phyloP scores from a whole-genome alignment of 805 yeast genomes.

The Lachancea waltii region DNA sequence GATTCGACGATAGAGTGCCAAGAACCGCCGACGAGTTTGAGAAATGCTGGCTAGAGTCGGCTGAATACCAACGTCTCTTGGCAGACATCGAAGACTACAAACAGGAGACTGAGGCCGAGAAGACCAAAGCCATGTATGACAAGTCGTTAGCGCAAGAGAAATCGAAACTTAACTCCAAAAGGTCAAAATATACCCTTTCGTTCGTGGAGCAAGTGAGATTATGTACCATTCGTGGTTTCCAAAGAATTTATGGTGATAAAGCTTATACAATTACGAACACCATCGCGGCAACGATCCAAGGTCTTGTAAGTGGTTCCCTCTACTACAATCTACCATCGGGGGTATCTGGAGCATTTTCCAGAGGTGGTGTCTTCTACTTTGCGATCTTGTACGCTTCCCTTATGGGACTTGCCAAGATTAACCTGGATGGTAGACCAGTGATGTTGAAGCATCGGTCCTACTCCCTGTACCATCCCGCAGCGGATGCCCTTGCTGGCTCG shows the following conservation, averaged over 20 bases:
- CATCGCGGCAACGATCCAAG: conserved; percentile 39
- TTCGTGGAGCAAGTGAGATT: conserved; percentile 43
- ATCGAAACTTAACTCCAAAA: conserved; percentile 18
- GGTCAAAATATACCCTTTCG: conserved; percentile 25
- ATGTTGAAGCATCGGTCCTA: conserved; percentile 66
- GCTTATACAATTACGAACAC: conserved; percentile 37
- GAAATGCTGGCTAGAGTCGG: conserved; percentile 38
- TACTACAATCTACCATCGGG: conserved; percentile 45
- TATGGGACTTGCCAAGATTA: conserved; percentile 43
- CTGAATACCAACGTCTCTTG: conserved; percentile 34
- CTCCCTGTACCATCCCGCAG: conserved; percentile 66
- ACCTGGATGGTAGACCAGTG: conserved; percentile 50
- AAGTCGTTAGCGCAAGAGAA: conserved; percentile 28
- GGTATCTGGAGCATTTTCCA: conserved; percentile 53
- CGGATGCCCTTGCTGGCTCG: conserved; percentile 61
- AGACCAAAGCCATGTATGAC: conserved; percentile 32
- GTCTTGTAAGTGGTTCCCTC: conserved; percentile 59
- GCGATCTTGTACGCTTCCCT: conserved; percentile 47
- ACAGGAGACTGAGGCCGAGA: conserved; percentile 23
- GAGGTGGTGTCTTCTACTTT: conserved; percentile 60
- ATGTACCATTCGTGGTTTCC: conserved; percentile 45
- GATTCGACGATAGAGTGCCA: conserved; percentile 47
- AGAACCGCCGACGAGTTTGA: conserved; percentile 51
- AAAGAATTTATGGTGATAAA: conserved; percentile 51
- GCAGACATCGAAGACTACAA: conserved; percentile 38